Percentiles rank a stretch among this genome's conserved stretches.
phyloP scores from a whole-genome alignment of 2,329 filamentous ascomycete species.

The Aspergillus sp. region DNA sequence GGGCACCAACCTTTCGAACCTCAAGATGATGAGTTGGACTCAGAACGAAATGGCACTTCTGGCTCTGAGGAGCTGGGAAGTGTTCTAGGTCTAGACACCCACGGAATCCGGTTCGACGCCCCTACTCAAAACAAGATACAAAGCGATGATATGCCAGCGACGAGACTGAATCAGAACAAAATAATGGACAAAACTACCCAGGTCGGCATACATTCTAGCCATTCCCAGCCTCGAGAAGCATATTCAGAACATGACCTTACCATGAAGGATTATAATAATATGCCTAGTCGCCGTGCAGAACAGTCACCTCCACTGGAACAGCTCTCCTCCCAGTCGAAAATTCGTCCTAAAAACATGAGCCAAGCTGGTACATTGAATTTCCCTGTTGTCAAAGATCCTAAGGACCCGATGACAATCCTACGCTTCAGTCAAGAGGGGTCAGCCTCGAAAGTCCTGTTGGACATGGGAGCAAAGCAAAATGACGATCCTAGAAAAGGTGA shows the following conservation, averaged over 20 bases:
- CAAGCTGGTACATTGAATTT: constrained; percentile 59
- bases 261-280: constrained; percentile 2
- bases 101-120: background rate
- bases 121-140: background rate
- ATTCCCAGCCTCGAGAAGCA: background rate
- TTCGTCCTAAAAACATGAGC: constrained; percentile 28
- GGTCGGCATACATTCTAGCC: background rate
- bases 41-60: background rate
- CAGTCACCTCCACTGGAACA: constrained; percentile 20
- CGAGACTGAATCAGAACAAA: constrained; percentile 10
- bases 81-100: background rate
- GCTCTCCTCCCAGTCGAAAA: constrained; percentile 24
- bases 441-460: constrained; percentile 50
- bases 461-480: constrained; percentile 14
- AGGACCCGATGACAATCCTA: constrained; percentile 62
- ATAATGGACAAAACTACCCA: background rate
- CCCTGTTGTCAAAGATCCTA: constrained; percentile 73
- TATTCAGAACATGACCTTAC: background rate
- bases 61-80: background rate
- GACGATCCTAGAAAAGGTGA: constrained; percentile 8
- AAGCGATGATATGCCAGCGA: constrained; percentile 4
- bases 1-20: background rate
- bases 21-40: background rate
- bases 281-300: constrained; percentile 8
- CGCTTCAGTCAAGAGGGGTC: constrained; percentile 65